Evolutionary conservation across 495 filamentous ascomycete genomes (phyloP).

Genomic region (Daldinia bambusicola): DNA sequence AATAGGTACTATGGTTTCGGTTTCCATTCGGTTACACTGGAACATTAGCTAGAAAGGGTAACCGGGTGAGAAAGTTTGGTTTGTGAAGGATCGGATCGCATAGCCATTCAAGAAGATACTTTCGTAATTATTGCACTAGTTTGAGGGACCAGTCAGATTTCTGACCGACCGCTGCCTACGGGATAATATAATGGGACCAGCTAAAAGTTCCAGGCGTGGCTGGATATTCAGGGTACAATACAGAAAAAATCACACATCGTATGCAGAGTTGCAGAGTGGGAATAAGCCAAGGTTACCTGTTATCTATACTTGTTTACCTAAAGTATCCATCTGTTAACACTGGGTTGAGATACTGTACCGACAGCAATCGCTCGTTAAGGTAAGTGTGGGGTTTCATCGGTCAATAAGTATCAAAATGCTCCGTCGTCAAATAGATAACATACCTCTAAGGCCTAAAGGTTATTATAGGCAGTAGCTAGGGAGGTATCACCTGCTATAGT

Average conservation of each 20-base stretch:
- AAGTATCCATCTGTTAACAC: slow-evolving; percentile 5
- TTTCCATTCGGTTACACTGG: slow-evolving; percentile 20
- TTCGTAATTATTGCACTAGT: not conserved
- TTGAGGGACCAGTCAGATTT: not conserved
- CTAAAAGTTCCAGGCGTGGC: slow-evolving; percentile 36
- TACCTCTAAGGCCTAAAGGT: not conserved
- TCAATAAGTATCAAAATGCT: not conserved
- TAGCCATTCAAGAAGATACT: slow-evolving; percentile 15
- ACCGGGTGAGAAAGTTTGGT: not conserved
- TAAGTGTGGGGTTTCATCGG: slow-evolving; percentile 17
- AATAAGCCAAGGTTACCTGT: too few species aligned
- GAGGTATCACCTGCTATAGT: not conserved
- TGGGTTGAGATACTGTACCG: slow-evolving; percentile 29
- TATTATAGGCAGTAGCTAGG: too few species aligned
- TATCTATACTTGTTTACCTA: not conserved
- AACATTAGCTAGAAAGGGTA: slow-evolving; percentile 29
- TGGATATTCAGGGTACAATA: slow-evolving; percentile 17
- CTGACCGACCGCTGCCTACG: slow-evolving; percentile 4
- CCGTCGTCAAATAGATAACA: not conserved
- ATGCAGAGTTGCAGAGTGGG: too few species aligned
- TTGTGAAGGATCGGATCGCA: slow-evolving; percentile 38
- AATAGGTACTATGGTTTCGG: not conserved
- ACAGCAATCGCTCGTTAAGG: slow-evolving; percentile 9
- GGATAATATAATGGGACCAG: too few species aligned
- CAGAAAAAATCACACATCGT: slow-evolving; percentile 2